Base-by-base conservation (phyloP, 805 yeast genomes). In the Saccharomycopsis synnaedendra region DNA sequence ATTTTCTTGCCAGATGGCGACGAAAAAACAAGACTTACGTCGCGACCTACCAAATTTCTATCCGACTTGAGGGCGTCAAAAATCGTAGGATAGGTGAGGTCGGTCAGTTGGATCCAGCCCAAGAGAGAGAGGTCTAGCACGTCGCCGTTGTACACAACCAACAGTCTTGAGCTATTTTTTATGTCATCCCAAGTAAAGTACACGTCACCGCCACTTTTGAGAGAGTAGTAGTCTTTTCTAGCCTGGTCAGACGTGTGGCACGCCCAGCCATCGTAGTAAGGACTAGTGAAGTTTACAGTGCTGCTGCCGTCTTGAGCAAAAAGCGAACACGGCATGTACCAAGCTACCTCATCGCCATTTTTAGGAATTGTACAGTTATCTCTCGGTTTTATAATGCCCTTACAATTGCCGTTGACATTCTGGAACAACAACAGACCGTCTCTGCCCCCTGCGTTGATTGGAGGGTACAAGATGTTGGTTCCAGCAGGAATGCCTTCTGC, bases 271-370 rank as follows among this genome's bases (percentile, higher is more conserved):
- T 71, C 65, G 61, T 88, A 89, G 59, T 79, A 78, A 27, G 71
- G 72, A 32, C 66, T 62, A 1, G 88, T 75, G 53, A 72, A 72
- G 60, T 85, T 84, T 38, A 85, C 84, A 32, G 64, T 48, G 2
- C 84, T 63, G 1, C 93, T 72, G 4, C 95, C 95, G 60, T 86
- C 85, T 56, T 77, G 82, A 39, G 68, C 64, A 46, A 76, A 68
- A 33, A 84, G 52, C 56, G 81, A 79, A 69, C 98, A 93, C 3
- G 98, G 97, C 82, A 89, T 87, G 65, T 93, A 93, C 96, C 96
- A 89, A 11, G 95, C 97, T 56, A 90, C 62, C 32, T 75, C 71
- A 29, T 75, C 80, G 33, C 75, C 74, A 39, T 66, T 71, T 48
- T 75, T 70, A 1, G 97, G 97, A 50, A 89, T 89, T 0, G 82